phyloP scores from a whole-genome alignment of 768 basidiomycete species.

The Agaricus sinodeliciosus region DNA sequence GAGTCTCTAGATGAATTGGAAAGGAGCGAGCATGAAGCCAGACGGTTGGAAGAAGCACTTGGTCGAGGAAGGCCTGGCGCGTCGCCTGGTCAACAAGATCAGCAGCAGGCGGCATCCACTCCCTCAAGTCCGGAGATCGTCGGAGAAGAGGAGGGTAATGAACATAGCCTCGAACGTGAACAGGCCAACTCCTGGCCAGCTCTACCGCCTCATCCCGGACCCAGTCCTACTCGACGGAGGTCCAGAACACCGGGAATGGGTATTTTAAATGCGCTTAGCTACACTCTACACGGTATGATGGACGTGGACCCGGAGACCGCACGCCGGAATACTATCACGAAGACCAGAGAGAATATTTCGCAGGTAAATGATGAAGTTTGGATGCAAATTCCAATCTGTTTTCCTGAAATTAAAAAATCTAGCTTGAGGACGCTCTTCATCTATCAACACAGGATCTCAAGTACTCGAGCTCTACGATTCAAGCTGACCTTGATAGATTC shows the following conservation, averaged over 20 bases:
- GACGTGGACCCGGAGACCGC: slow-evolving; percentile 98
- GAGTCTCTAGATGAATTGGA: slow-evolving; percentile 86
- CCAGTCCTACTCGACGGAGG: slow-evolving; percentile 53
- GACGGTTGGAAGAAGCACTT: slow-evolving; percentile 83
- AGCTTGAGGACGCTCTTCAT: slow-evolving; percentile 96
- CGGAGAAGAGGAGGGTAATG: slow-evolving; percentile 11
- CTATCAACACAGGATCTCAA: slow-evolving; percentile 90
- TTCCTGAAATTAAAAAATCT: slow-evolving; percentile 9
- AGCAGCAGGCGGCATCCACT: slow-evolving; percentile 13
- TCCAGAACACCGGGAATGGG: slow-evolving; percentile 74
- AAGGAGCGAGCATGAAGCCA: slow-evolving; percentile 87
- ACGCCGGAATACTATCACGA: slow-evolving; percentile 85
- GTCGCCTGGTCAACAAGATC: slow-evolving; percentile 14
- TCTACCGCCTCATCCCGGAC: slow-evolving; percentile 76
- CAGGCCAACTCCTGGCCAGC: slow-evolving; percentile 33
- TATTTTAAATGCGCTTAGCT: slow-evolving; percentile 83
- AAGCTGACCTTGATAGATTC: slow-evolving; percentile 96
- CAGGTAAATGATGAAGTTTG: slow-evolving; percentile 47
- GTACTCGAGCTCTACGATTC: slow-evolving; percentile 93
- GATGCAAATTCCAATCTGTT: not conserved
- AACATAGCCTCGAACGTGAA: slow-evolving; percentile 15
- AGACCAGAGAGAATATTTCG: slow-evolving; percentile 92
- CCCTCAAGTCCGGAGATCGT: slow-evolving; percentile 23
- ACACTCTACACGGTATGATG: slow-evolving; percentile 97
- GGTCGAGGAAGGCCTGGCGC: slow-evolving; percentile 40